phyloP scores from a whole-genome alignment of 2,329 filamentous ascomycete species.

The Microsporum ferrugineum region DNA sequence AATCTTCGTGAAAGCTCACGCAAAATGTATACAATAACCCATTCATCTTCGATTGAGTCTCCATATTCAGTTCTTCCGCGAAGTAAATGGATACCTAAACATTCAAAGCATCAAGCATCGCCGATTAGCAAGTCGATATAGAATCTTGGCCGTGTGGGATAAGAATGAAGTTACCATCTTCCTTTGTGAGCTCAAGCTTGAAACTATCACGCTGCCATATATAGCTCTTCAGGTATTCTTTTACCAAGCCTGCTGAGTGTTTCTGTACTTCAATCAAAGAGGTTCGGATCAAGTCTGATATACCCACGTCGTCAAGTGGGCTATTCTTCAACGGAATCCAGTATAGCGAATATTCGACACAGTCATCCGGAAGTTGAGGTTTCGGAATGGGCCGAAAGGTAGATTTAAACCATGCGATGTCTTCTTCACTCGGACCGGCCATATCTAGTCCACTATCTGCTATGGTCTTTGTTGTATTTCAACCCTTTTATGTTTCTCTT shows the following conservation, averaged over 20 bases:
- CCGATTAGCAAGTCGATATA: not conserved
- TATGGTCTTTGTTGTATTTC: not conserved
- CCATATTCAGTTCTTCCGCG: slow-evolving; percentile 75
- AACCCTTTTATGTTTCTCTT: slow-evolving; percentile 7
- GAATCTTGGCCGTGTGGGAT: slow-evolving; percentile 5
- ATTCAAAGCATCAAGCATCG: not conserved
- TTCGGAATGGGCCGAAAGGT: slow-evolving; percentile 56
- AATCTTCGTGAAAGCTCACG: slow-evolving; percentile 66
- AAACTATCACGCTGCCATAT: slow-evolving; percentile 92
- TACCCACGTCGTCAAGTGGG: slow-evolving; percentile 44
- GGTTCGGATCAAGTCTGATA: slow-evolving; percentile 37
- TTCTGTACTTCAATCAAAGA: slow-evolving; percentile 63
- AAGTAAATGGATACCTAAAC: slow-evolving; percentile 46
- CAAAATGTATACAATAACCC: slow-evolving; percentile 85
- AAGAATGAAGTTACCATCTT: slow-evolving; percentile 44
- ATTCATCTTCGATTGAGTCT: slow-evolving; percentile 93
- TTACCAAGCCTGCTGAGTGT: slow-evolving; percentile 52
- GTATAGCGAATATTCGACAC: slow-evolving; percentile 73
- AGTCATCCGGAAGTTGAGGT: slow-evolving; percentile 62
- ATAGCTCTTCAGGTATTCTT: slow-evolving; percentile 62
- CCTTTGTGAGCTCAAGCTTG: slow-evolving; percentile 49
- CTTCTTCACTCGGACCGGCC: slow-evolving; percentile 37
- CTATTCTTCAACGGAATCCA: slow-evolving; percentile 51
- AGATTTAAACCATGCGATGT: slow-evolving; percentile 54
- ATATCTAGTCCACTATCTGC: not conserved